Base-by-base conservation (phyloP, 1,284 basidiomycete genomes). In the Pyrrhoderma lamaoense region DNA sequence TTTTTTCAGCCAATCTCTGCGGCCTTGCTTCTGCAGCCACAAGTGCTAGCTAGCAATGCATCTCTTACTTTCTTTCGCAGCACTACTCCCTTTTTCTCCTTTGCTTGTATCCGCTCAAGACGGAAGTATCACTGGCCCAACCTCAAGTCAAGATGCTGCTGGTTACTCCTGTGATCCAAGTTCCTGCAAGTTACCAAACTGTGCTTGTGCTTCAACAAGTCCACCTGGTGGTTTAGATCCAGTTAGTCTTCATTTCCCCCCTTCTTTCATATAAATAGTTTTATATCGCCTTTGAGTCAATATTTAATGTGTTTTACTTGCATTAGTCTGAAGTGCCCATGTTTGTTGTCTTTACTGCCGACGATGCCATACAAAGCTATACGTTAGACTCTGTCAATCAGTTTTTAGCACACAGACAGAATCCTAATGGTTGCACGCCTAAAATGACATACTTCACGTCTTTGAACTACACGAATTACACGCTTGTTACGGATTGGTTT, bases 401-500 rank as follows among this genome's bases (percentile, higher is more conserved):
- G 60, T 85, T 91, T 69, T 73, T 91, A 40, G 82, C 76, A 3
- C 78, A 86, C 5, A 80, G 89, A 49, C 78, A 79, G 64, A 91
- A 91, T 60, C 88, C 89, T 21, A 90, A 92, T 60, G 87, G 87
- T n/a, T 92, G 89, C 65, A 59, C 65, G 9, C 77, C 80, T 9
- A 82, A 79, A 65, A 87, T 83, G 78, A 86, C 84, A 21, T 89
- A 86, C 66, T 87, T 77, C 64, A 79, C 77, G 4, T 85, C 81
- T 2, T 69, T 89, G 47, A 77, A 77, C 57, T 90, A 82, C 65
- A 90, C 88, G 25, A 89, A 89, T 63, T 89, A 82, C 64, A 82
- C 83, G 0, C 72, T 85, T 57, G 84, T 92, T 45, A 91, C 88
- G 68, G 86, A 91, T 64, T 89, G 83, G 82, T 90, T 72, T 64